Evolutionary conservation across 2,329 filamentous ascomycete species (phyloP), one percentile per base, ranked within the genome.

Genomic region (Epichloe gansuensis): DNA sequence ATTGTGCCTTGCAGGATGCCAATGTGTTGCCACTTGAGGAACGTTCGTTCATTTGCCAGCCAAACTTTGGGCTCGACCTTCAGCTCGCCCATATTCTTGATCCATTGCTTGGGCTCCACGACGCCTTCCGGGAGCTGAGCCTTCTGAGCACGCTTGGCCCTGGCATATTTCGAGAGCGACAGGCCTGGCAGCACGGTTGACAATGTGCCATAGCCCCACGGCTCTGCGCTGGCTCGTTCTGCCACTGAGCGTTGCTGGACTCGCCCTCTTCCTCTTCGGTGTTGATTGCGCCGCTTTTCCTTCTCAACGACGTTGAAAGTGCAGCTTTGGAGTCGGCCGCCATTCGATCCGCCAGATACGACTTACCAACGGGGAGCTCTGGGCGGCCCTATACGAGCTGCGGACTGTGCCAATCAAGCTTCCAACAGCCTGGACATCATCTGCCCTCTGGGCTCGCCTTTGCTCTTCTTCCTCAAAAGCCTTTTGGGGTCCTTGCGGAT

Each of bases 21-120:
- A 62, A 98, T 90, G 67, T 97, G 91, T 73, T 97, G 88, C 93
- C 93, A 98, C 69, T 96, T 97, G 69, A 98, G 85, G 66, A 96
- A 98, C 0, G 93, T 98, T 56, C 93, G 85, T 72, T 98, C 91
- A 69, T 98, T 98, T 52, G 93, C 93, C 53, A 98, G 83, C 91
- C 93, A 98, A 34, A 98, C 91, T 71, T 98, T 98, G 56, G 89
- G 90, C 72, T 98, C 93, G 53, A 98, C 89, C 65, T 90, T 86
- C 58, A 97, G 79, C 38, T 90, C 87, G 3, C 93, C 91, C 37
- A 86, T 80, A 69, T 98, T 94, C 74, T 98, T 98, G 75, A 98
- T 88, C 83, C 91, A 94, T 58, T 82, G 77, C 8, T 79, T 81
- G 2, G 93, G 93, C 64, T 94, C 83, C 23, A 80, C 80, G n/a